These are phyloP conservation scores for Auriscalpium vulgare DNA, from an alignment of 768 basidiomycete genomes.

Conservation along the genomic window DNA sequence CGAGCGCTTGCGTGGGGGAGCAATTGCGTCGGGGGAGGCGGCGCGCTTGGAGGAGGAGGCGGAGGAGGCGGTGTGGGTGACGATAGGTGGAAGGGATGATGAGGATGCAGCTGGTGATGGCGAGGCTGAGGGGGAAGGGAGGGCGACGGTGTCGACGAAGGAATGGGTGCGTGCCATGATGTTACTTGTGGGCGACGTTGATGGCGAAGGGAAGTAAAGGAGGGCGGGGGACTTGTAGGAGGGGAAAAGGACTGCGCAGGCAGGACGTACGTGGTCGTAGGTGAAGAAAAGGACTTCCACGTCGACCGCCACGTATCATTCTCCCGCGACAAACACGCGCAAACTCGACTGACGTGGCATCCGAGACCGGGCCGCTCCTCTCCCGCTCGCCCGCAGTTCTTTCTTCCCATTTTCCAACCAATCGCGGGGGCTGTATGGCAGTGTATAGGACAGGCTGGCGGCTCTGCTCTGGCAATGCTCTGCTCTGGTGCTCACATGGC, in stretches of 20 bases:
- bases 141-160: not conserved
- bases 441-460: too few relatives aligned
- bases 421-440: too few relatives aligned
- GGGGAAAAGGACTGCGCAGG: conserved; percentile 5
- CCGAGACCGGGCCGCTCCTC: too few relatives aligned
- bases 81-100: not conserved
- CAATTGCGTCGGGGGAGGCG: conserved; percentile 9
- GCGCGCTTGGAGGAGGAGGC: conserved; percentile 6
- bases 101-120: conserved; percentile 3
- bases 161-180: conserved; percentile 4
- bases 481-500: too few relatives aligned
- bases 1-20: conserved; percentile 65
- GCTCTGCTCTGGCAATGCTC: too few relatives aligned
- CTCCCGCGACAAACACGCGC: too few relatives aligned
- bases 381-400: too few relatives aligned
- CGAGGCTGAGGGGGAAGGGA: conserved; percentile 4
- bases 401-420: too few relatives aligned
- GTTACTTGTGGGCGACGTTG: not conserved
- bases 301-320: not conserved
- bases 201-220: not conserved
- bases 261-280: conserved; percentile 19
- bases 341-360: too few relatives aligned
- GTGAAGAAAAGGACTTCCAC: conserved; percentile 14
- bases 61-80: not conserved
- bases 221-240: not conserved